Base-by-base conservation (phyloP, 192 early-diverging fungal species). In the Funneliformis geosporum region DNA sequence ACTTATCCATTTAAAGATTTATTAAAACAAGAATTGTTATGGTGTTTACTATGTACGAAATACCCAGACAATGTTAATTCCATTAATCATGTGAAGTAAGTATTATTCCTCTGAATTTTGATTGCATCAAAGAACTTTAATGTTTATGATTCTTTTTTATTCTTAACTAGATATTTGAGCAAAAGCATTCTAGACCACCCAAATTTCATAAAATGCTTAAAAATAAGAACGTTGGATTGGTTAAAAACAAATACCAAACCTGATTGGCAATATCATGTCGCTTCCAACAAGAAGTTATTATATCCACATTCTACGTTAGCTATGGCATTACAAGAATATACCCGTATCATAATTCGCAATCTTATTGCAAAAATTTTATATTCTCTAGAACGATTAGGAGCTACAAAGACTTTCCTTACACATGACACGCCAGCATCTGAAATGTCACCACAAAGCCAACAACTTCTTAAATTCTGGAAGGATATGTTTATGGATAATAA, bases 11-110 rank as follows among this genome's bases (percentile, higher is more conserved):
- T 80, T 43, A 55, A 72, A 33, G 33, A 33, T 2, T 2, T 33
- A 33, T 33, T 33, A 33, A 33, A 33, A 33, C 33, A 33, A 33
- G 79, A 80, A 47, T 40, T 80, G 25, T 65, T 75, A 40, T 80
- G 79, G 79, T 80, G 79, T 33, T 65, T 80, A 23, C 38, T 75
- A 23, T 75, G 72, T 38, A 74, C 61, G 5, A 80, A 80, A 75
- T 80, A 80, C 66, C 79, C 79, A 14, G 50, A 60, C 3, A 47
- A 76, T 23, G 10, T 16, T 64, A 62, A 75, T 27, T 65, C 47
- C 14, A n/a, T 80, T 27, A 61, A 73, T 16, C 79, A 65, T 28
- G 40, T 75, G 5, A 75, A 18, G 73, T 60, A 74, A 75, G 23
- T 60, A 60, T 38, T 18, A 11, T 65, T 65, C 28, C 28, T 65